Base-by-base conservation (phyloP, 805 yeast species). In the Hanseniaspora jakobsenii region DNA sequence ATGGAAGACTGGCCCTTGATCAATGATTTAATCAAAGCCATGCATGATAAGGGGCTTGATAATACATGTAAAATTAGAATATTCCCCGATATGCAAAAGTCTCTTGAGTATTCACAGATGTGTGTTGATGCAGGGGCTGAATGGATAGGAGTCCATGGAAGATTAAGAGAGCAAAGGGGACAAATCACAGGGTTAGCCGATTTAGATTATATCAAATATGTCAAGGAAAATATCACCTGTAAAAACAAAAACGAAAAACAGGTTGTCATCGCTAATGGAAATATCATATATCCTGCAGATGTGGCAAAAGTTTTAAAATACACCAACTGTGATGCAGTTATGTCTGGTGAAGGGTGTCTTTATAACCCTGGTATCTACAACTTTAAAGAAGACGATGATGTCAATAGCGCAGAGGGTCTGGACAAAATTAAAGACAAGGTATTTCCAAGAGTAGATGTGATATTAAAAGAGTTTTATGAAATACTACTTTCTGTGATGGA, bases 1-100 rank as follows among this genome's bases (percentile, higher is more conserved):
- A 89, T 87, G 95, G 99, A 91, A 47, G 95, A 91, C 55, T 91
- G 97, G 97, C 83, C 75, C 18, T 64, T 89, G 45, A 77, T 91
- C 13, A 69, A 75, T 54, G 71, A 66, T 41, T 67, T 91, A 49
- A 86, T 91, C 51, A 72, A 69, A 50, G 81, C 68, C 14, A 66
- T 89, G 42, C 94, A 86, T 60, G 72, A 69, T 0, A 31, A 37
- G 22, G 47, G 47, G 7, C 9, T 39, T 14, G 26, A 28, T 16
- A 39, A 39, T 19, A 91, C 98, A 0, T 96, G 97, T 1, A 91
- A 91, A 62, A 89, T 91, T 40, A 70, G 99, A 49, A 82, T 91
- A 1, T 91, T 75, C 55, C 87, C 84, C 32, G 89, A 81, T 53
- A 72, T 78, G 68, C 79, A 81, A 47, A 86, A 86, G 66, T 75